phyloP scores from a whole-genome alignment of 805 yeast species.

The Wickerhamiella brachini region DNA sequence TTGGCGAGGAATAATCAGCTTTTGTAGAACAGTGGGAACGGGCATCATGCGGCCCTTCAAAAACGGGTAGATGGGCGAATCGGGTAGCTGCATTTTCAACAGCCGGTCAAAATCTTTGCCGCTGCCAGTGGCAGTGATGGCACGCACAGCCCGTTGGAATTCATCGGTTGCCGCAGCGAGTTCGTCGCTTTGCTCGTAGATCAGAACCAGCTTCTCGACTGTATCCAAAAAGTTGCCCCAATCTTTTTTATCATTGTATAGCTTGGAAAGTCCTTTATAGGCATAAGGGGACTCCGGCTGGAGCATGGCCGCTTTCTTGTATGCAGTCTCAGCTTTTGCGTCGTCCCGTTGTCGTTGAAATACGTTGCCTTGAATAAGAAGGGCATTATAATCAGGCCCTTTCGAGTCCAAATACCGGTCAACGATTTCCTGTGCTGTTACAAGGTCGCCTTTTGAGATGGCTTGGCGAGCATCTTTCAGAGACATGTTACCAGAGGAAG shows the following conservation, averaged over 20 bases:
- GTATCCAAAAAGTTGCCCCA: conserved; percentile 14
- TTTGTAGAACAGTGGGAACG: conserved; percentile 16
- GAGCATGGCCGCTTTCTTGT: conserved; percentile 32
- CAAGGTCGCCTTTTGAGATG: conserved; percentile 36
- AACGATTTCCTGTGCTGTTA: conserved; percentile 43
- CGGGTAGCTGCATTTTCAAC: conserved; percentile 21
- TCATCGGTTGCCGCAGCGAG: conserved; percentile 14
- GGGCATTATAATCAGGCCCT: conserved; percentile 41
- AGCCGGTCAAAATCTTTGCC: conserved; percentile 8
- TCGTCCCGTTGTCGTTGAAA: conserved; percentile 31
- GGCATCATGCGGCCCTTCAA: conserved; percentile 20
- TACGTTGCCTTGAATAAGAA: conserved; percentile 53
- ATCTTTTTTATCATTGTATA: conserved; percentile 15
- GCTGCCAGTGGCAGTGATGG: conserved; percentile 10
- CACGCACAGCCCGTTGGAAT: conserved; percentile 12
- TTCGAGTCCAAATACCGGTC: conserved; percentile 45
- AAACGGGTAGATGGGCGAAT: conserved; percentile 17
- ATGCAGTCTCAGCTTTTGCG: conserved; percentile 35
- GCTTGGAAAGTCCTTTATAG: conserved; percentile 61
- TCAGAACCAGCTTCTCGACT: conserved; percentile 8
- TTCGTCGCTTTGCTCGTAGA: conserved; percentile 15
- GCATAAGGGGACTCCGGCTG: conserved; percentile 38
- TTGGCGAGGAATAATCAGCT: conserved; percentile 16
- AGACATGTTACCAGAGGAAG: background rate
- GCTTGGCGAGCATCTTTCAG: background rate